These are phyloP conservation scores for Fusarium sp. DNA, from an alignment of 2,329 filamentous ascomycete species.

Conservation along the genomic window DNA sequence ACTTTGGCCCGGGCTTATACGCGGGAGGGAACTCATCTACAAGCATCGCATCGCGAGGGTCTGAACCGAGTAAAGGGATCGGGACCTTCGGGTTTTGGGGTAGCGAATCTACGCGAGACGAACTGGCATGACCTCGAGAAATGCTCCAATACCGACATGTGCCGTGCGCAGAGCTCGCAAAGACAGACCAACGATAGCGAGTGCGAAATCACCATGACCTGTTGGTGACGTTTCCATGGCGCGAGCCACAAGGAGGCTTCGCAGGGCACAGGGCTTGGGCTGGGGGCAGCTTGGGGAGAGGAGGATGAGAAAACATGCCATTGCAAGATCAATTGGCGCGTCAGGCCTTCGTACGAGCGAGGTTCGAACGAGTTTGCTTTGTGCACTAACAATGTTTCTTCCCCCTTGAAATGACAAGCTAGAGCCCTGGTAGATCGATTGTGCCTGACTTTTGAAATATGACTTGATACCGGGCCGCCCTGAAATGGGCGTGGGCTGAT, in stretches of 20 bases:
- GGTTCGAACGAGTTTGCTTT: slow-evolving; percentile 24
- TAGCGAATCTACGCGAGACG: slow-evolving; percentile 12
- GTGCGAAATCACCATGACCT: slow-evolving; percentile 33
- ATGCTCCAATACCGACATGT: background rate
- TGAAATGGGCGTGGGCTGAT: slow-evolving; percentile 34
- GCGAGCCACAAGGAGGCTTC: slow-evolving; percentile 36
- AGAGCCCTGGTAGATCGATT: background rate
- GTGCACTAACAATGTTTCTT: slow-evolving; percentile 5
- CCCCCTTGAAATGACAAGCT: slow-evolving; percentile 3
- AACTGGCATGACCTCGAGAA: slow-evolving; percentile 9
- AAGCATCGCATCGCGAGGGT: background rate
- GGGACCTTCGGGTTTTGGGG: background rate
- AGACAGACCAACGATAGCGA: slow-evolving; percentile 23
- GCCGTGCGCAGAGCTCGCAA: background rate
- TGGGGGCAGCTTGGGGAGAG: slow-evolving; percentile 9
- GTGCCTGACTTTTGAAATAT: slow-evolving; percentile 16
- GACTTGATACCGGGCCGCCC: slow-evolving; percentile 17
- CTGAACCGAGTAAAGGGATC: background rate
- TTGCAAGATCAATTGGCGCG: slow-evolving; percentile 18
- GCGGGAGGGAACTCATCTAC: background rate
- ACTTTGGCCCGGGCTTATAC: slow-evolving; percentile 24
- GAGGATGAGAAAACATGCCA: slow-evolving; percentile 23
- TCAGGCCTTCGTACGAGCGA: slow-evolving; percentile 34
- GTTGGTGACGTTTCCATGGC: slow-evolving; percentile 43
- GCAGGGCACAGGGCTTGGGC: slow-evolving; percentile 30